Base-by-base conservation (phyloP, 306 rosid genomes). In the Cajanus cajan region DNA sequence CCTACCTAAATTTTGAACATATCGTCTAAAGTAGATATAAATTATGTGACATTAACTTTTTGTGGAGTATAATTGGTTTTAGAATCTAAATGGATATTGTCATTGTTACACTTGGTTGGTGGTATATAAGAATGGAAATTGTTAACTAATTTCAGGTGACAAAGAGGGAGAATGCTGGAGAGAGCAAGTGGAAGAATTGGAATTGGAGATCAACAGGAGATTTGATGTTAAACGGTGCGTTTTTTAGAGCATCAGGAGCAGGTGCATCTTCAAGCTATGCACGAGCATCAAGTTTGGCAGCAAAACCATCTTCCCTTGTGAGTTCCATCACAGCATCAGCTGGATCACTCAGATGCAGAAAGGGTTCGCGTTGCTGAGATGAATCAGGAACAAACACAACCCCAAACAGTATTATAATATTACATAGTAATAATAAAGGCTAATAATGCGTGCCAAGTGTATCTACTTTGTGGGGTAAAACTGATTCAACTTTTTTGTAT, bases 191-290 rank as follows among this genome's bases (percentile, higher is more conserved):
- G 98, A 92, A 84, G 89, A 88, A 85, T 0, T 95, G 98, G 98
- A 95, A 92, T 79, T 95, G 98, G 98, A 90, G 97, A 33, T 95
- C 98, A 0, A 21, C 58, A 0, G 98, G 98, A 25, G 98, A 95
- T 75, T 76, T 91, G 73, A 13, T 89, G 85, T 33, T 92, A 82
- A 95, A 95, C 24, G 98, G 98, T 70, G 98, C 98, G 0, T 91
- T 92, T 76, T 95, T 95, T 59, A 91, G 78, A 0, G 12, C 82
- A 9, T 95, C 98, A 2, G 98, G 98, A n/a, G 89, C 83, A 0
- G 96, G 91, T 44, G 73, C 93, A 4, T 92, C 98, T 41, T 86
- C 96, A 11, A 91, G 88, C 75, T 95, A 92, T 47, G 91, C 97
- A 8, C 88, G 86, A 73, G 99, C 99, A 3, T 91, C 97, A 1